A percentile compares a stretch with the other conserved stretches of the same genome.
Evolutionary conservation across 805 yeast genomes (phyloP).

Genomic region (Maudiozyma bulderi): DNA sequence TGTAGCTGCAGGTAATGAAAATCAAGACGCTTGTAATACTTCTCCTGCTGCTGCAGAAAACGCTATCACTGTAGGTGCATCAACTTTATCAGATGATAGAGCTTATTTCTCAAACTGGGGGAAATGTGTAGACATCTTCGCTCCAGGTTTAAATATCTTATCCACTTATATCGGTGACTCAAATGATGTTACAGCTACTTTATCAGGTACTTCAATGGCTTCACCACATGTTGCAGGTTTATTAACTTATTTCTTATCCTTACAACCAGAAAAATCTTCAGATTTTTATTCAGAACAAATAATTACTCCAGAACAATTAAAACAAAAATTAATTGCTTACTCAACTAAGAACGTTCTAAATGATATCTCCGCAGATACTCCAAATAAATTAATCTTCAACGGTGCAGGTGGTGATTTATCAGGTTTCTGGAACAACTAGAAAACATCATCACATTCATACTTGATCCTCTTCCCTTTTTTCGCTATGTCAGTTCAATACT

Average conservation of each 20-base stretch:
- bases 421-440: conserved; percentile 43
- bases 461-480: not conserved
- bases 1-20: conserved; percentile 94
- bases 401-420: conserved; percentile 71
- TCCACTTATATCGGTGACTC: conserved; percentile 73
- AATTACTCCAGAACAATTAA: conserved; percentile 63
- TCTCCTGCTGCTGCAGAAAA: conserved; percentile 84
- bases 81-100: conserved; percentile 77
- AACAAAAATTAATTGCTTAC: conserved; percentile 62
- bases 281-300: conserved; percentile 39
- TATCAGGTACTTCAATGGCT: conserved; percentile 97
- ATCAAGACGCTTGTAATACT: conserved; percentile 82
- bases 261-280: conserved; percentile 62
- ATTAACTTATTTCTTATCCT: conserved; percentile 77
- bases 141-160: conserved; percentile 85
- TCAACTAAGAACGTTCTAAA: conserved; percentile 51
- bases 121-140: conserved; percentile 90
- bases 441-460: not conserved
- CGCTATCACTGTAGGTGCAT: conserved; percentile 92
- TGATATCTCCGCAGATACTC: conserved; percentile 65
- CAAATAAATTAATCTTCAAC: conserved; percentile 67
- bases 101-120: conserved; percentile 96
- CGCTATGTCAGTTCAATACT: not conserved
- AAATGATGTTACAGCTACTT: conserved; percentile 62
- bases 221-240: conserved; percentile 94